These are phyloP conservation scores for Pseudohyphozyma bogoriensis DNA, from an alignment of 768 basidiomycete genomes.

Conservation along the genomic window DNA sequence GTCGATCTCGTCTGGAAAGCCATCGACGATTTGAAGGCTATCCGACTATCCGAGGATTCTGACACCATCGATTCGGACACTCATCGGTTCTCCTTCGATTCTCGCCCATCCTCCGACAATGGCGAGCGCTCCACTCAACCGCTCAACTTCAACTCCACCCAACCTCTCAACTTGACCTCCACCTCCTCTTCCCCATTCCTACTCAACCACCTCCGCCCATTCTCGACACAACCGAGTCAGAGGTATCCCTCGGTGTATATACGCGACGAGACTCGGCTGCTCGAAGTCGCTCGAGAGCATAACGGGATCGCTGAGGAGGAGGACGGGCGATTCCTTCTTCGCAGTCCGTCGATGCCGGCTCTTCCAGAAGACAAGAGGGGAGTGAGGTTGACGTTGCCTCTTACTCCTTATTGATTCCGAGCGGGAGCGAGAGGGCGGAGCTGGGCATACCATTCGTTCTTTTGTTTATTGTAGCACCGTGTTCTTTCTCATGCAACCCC, in stretches of 20 bases:
- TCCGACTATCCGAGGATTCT: constrained; percentile 9
- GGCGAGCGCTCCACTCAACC: background rate
- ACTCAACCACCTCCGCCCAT: too few species aligned
- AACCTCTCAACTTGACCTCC: constrained; percentile 9
- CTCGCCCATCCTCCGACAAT: background rate
- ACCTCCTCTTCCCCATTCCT: constrained; percentile 4
- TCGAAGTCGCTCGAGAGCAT: constrained; percentile 15
- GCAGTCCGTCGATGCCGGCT: too few species aligned
- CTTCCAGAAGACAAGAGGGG: too few species aligned
- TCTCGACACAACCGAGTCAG: too few species aligned
- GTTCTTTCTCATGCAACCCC: too few species aligned
- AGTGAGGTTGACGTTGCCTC: too few species aligned
- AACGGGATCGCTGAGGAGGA: constrained; percentile 9
- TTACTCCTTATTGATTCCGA: too few species aligned
- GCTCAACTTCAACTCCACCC: constrained; percentile 1
- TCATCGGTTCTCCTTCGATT: constrained; percentile 9
- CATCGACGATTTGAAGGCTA: constrained; percentile 13
- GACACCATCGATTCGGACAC: constrained; percentile 18
- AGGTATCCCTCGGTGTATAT: constrained; percentile 21
- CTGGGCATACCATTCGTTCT: too few species aligned
- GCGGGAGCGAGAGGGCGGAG: too few species aligned
- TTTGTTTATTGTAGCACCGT: too few species aligned
- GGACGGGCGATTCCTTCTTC: too few species aligned
- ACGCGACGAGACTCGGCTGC: constrained; percentile 14
- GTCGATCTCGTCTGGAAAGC: constrained; percentile 23